phyloP scores from a whole-genome alignment of 2,329 filamentous ascomycete species.

The Fusarium sulawesiense region DNA sequence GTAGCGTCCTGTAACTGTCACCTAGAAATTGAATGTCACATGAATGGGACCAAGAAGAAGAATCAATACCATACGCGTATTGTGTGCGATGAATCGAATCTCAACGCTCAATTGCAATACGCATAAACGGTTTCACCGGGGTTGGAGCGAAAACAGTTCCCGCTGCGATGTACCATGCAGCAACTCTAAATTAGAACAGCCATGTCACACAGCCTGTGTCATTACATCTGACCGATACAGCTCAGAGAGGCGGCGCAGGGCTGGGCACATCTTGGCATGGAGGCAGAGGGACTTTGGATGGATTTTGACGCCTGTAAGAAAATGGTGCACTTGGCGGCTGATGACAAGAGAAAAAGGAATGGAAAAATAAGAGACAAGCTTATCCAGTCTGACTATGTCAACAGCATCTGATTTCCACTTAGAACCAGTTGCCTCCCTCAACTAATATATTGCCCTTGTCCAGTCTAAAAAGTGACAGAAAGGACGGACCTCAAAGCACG shows the following conservation, averaged over 20 bases:
- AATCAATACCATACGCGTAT: background rate
- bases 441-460: background rate
- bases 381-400: background rate
- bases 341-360: constrained; percentile 1
- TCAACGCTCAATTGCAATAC: background rate
- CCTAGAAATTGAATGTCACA: background rate
- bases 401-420: background rate
- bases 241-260: constrained; percentile 32
- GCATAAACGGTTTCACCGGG: background rate
- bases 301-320: constrained; percentile 24
- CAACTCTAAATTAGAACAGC: background rate
- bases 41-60: background rate
- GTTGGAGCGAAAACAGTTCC: background rate
- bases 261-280: constrained; percentile 36
- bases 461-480: background rate
- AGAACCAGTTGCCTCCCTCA: background rate
- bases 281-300: constrained; percentile 5
- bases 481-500: constrained; percentile 3
- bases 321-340: constrained; percentile 14
- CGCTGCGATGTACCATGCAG: background rate
- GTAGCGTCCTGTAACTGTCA: background rate
- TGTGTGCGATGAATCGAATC: background rate
- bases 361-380: background rate
- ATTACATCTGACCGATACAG: constrained; percentile 22
- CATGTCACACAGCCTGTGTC: background rate